A percentile compares a stretch with the other conserved stretches of the same genome.
Conservation (phyloP, 768 basidiomycete genomes). For the Trametes villosa region DNA sequence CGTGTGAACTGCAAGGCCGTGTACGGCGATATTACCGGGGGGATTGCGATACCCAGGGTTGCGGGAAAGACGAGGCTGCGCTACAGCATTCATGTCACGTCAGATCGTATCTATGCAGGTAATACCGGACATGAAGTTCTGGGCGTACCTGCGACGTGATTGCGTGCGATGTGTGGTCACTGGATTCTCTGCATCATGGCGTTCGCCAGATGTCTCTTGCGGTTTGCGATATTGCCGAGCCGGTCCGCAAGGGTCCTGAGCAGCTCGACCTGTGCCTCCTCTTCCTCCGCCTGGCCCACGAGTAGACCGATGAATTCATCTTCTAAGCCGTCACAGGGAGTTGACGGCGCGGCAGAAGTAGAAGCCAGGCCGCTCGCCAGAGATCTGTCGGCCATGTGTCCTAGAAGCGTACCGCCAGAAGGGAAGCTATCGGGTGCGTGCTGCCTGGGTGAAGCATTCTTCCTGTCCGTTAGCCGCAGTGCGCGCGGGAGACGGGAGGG, state of each 20-base stretch:
- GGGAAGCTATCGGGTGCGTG: not conserved
- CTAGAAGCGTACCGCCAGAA: not conserved
- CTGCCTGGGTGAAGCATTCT: not conserved
- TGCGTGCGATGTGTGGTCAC: not conserved
- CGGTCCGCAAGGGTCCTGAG: constrained; percentile 17
- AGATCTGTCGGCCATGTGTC: not conserved
- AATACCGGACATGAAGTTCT: not conserved
- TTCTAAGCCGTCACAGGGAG: constrained; percentile 7
- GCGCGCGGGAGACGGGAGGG: not conserved
- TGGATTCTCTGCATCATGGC: not conserved
- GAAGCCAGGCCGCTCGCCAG: not conserved
- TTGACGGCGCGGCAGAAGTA: not conserved
- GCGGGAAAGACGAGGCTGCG: too few relatives aligned
- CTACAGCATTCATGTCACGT: not conserved
- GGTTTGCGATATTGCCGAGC: constrained; percentile 12
- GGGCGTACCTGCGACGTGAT: not conserved
- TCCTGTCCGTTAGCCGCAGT: not conserved
- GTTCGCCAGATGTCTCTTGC: constrained; percentile 13
- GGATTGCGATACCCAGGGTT: not conserved
- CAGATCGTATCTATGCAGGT: not conserved
- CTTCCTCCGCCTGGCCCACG: constrained; percentile 15
- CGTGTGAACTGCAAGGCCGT: not conserved
- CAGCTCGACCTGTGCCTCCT: constrained; percentile 13
- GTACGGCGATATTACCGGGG: not conserved
- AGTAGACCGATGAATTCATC: constrained; percentile 18